These are phyloP conservation scores for Tieghemostelium lacteum DNA, from an alignment of 78 protist species.

Conservation along the genomic window DNA sequence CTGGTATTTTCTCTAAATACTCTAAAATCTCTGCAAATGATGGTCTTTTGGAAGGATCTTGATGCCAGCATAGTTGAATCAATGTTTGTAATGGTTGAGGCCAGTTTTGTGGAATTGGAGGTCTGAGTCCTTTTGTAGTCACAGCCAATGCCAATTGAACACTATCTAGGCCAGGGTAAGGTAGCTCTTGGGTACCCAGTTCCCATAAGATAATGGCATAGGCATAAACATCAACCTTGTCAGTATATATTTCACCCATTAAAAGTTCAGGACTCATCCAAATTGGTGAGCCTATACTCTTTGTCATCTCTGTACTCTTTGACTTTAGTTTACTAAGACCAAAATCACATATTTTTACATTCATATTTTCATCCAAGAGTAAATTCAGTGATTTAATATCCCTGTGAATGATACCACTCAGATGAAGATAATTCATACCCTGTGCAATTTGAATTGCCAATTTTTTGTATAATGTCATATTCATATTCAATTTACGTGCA, in stretches of 20 bases:
- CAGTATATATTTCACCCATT: conserved; percentile 71
- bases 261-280: conserved; percentile 82
- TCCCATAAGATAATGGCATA: conserved; percentile 88
- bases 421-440: conserved; percentile 81
- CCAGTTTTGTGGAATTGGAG: conserved; percentile 53
- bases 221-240: conserved; percentile 78
- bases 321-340: conserved; percentile 69
- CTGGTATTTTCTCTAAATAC: conserved; percentile 41
- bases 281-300: conserved; percentile 72
- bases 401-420: conserved; percentile 71
- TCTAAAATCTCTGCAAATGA: conserved; percentile 47
- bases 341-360: conserved; percentile 83
- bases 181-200: conserved; percentile 77
- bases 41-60: conserved; percentile 59
- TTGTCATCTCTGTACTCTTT: conserved; percentile 56
- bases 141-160: conserved; percentile 74
- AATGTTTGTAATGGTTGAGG: conserved; percentile 32
- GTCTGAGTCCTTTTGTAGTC: conserved; percentile 51
- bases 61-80: conserved; percentile 74
- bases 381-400: conserved; percentile 83
- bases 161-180: conserved; percentile 69
- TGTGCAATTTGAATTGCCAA: conserved; percentile 76
- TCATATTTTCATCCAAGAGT: conserved; percentile 70
- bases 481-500: conserved; percentile 55
- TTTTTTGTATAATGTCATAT: conserved; percentile 68